Base-by-base conservation (phyloP, 345 rosid genomes). In the Salix brachista region DNA sequence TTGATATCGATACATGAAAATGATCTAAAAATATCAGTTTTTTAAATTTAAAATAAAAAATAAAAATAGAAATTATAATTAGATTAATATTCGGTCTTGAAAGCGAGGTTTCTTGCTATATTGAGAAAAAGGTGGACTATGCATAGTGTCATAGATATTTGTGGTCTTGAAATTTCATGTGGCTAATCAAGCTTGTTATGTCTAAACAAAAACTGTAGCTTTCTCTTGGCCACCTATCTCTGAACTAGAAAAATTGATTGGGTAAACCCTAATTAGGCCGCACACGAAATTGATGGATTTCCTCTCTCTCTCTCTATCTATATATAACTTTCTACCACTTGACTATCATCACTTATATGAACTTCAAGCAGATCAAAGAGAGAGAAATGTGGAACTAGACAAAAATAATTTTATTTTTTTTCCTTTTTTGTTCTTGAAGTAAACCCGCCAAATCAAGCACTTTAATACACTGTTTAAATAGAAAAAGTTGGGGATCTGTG, bases 61-160 rank as follows among this genome's bases (percentile, higher is more conserved):
- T n/a, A 30, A 2, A 30, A 30, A 2, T 2, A 2, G 0, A 2
- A 30, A 30, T 0, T 30, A 34, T 0, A 34, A 18, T 1, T 17
- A n/a, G 21, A n/a, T 18, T 18, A 50, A 18, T 50, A 5, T 50
- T 1, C 13, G 13, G 11, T 9, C 3, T 2, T 6, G n/a, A 50
- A 50, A 18, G 8, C 19, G n/a, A 50, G n/a, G 6, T 50, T 50
- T 6, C 21, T 17, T 18, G n/a, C 21, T 50, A 50, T 16, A 50
- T 4, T 16, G 54, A 48, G 54, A 48, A 16, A 14, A 16, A 6
- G 54, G 3, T 3, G 48, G 48, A 42, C 12, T 12, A 42, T 10
- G 16, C 16, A 39, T 9, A 12, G 48, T 11, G 48, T 42, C 48
- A 42, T 42, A 12, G 12, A 42, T 42, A 42, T 10, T 42, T 13